Conservation (phyloP, 352 stramenopile genomes). For the Pythium diclinum region DNA sequence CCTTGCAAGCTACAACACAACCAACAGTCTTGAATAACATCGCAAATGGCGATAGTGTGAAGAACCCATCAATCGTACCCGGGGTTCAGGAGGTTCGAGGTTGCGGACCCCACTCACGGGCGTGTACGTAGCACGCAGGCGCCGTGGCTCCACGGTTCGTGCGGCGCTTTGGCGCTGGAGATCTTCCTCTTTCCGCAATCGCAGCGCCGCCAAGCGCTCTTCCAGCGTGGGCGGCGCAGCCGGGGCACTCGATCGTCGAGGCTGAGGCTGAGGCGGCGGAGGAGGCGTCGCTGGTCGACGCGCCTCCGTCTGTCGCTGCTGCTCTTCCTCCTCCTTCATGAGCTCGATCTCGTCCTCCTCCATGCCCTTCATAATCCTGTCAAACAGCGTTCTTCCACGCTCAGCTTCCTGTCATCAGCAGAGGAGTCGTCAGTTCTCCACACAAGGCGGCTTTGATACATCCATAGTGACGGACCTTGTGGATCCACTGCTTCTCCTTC, state of each 20-base stretch:
- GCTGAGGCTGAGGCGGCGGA: constrained; percentile 4
- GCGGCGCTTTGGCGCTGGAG: background rate
- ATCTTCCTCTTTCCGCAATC: constrained; percentile 32
- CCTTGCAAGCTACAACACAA: constrained; percentile 6
- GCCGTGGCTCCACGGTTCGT: constrained; percentile 1
- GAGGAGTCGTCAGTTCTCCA: background rate
- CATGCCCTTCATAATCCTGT: constrained; percentile 80
- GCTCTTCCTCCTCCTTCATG: constrained; percentile 53
- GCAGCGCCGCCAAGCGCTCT: constrained; percentile 46
- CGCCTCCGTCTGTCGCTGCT: constrained; percentile 22
- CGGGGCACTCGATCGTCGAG: constrained; percentile 10
- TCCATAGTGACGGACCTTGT: constrained; percentile 31
- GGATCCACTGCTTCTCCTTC: constrained; percentile 70
- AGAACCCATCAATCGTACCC: background rate
- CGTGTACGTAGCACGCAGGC: constrained; percentile 7
- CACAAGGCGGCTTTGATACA: background rate
- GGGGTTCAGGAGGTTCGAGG: background rate
- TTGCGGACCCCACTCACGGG: background rate
- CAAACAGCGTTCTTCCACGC: constrained; percentile 59
- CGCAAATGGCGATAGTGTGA: background rate
- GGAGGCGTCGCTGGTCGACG: background rate
- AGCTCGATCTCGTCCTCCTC: constrained; percentile 59
- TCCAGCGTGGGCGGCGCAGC: constrained; percentile 40
- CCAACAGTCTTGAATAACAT: background rate
- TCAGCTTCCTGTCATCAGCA: constrained; percentile 48